phyloP scores from a whole-genome alignment of 768 basidiomycete genomes.

The Ramaria sp. region DNA sequence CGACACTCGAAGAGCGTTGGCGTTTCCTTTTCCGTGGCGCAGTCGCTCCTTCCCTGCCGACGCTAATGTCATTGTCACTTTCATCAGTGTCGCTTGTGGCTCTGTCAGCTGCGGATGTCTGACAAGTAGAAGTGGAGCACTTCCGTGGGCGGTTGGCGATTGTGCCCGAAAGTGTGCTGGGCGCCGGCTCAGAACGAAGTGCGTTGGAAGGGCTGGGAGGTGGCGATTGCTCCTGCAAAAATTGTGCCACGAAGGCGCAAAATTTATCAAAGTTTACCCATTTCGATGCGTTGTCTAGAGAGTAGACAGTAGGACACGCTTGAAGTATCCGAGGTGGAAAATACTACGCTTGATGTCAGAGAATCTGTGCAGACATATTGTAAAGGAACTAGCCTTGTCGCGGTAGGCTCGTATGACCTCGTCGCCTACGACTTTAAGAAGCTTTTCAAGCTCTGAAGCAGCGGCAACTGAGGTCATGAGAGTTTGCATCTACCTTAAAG shows the following conservation, averaged over 20 bases:
- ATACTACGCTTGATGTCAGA: neutral
- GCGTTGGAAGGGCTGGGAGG: neutral
- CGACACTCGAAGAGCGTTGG: neutral
- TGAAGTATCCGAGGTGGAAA: constrained; percentile 3
- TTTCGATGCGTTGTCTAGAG: constrained; percentile 3
- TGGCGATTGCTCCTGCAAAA: constrained; percentile 3
- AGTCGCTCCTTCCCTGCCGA: too few species aligned
- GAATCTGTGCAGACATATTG: neutral
- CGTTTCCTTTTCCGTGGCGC: neutral
- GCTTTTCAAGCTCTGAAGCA: constrained; percentile 1
- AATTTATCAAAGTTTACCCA: constrained; percentile 7
- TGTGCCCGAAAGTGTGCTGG: neutral
- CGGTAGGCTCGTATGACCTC: constrained; percentile 4
- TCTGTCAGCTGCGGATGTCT: neutral
- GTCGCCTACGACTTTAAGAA: constrained; percentile 2
- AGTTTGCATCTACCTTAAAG: too few species aligned
- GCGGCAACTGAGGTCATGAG: too few species aligned
- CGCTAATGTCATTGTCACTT: neutral
- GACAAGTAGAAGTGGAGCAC: neutral
- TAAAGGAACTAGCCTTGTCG: constrained; percentile 1
- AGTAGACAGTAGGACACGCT: constrained; percentile 7
- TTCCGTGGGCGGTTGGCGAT: neutral
- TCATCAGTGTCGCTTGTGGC: neutral
- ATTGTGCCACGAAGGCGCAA: constrained; percentile 1
- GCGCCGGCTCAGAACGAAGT: neutral